These are phyloP conservation scores for Cystobasidium onofrii DNA, from an alignment of 768 basidiomycete species.

Conservation along the genomic window DNA sequence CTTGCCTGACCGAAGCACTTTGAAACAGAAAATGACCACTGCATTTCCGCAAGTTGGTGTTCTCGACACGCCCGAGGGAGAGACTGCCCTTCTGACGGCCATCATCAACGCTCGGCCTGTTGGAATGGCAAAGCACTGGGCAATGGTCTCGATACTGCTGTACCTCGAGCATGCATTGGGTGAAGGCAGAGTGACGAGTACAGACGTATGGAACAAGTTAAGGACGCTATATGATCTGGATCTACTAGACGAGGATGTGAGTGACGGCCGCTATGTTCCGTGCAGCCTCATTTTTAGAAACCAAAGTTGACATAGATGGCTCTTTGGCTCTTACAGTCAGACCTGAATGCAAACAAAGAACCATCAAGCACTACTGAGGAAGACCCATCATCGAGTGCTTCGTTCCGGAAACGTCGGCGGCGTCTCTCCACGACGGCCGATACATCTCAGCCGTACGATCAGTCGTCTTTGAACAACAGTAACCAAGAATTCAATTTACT, in stretches of 20 bases:
- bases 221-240: slow-evolving; percentile 19
- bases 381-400: neutral
- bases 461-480: neutral
- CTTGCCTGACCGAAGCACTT: too few relatives aligned
- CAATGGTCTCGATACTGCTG: slow-evolving; percentile 13
- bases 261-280: neutral
- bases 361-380: neutral
- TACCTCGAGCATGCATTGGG: slow-evolving; percentile 13
- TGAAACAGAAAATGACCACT: neutral
- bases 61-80: slow-evolving; percentile 28
- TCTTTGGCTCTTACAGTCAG: neutral
- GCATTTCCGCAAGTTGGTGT: neutral
- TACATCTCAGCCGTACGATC: neutral
- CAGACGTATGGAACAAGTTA: slow-evolving; percentile 15
- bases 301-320: neutral
- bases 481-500: slow-evolving; percentile 4
- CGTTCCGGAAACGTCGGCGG: neutral
- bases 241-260: slow-evolving; percentile 25
- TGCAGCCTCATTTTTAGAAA: too few relatives aligned
- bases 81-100: slow-evolving; percentile 14
- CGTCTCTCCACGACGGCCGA: neutral
- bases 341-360: neutral
- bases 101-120: slow-evolving; percentile 25
- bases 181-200: neutral
- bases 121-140: slow-evolving; percentile 15